Percentiles rank a stretch among this genome's conserved stretches.
Evolutionary conservation across 305 asterid species (phyloP).

Genomic region (Fraxinus greggii): DNA sequence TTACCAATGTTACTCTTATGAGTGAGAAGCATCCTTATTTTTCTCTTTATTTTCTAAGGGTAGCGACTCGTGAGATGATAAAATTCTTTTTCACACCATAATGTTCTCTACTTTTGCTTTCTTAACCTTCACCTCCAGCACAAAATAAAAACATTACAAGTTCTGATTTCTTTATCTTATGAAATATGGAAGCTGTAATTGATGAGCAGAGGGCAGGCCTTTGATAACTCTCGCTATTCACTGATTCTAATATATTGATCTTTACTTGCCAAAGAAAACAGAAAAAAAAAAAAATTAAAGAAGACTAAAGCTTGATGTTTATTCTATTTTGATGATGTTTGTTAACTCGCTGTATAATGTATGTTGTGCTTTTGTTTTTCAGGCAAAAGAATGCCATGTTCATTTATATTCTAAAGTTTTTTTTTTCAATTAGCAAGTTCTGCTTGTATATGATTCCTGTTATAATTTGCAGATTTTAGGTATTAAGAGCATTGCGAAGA

Average conservation of each 20-base stretch:
- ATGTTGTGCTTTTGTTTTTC: not conserved
- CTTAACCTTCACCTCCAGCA: not conserved
- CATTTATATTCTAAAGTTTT: not conserved
- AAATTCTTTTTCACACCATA: not conserved
- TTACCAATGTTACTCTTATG: not conserved
- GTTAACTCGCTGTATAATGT: not conserved
- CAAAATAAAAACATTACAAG: not conserved
- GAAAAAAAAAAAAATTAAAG: not conserved
- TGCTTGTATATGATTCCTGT: not conserved
- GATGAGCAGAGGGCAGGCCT: not conserved
- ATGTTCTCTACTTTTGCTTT: not conserved
- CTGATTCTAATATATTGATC: not conserved
- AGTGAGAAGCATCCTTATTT: not conserved
- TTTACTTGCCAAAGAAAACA: not conserved
- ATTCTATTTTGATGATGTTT: not conserved
- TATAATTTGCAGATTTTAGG: not conserved
- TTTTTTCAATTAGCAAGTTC: not conserved
- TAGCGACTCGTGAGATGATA: not conserved
- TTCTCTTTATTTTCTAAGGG: not conserved
- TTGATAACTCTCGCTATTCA: not conserved
- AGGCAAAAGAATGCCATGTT: not conserved
- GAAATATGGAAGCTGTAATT: not conserved
- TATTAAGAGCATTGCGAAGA: not conserved
- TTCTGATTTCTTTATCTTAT: not conserved
- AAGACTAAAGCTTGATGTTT: not conserved